Percentiles rank a stretch among this genome's conserved stretches.
Evolutionary conservation across 345 rosid genomes (phyloP).

Genomic region (Corchorus olitorius): DNA sequence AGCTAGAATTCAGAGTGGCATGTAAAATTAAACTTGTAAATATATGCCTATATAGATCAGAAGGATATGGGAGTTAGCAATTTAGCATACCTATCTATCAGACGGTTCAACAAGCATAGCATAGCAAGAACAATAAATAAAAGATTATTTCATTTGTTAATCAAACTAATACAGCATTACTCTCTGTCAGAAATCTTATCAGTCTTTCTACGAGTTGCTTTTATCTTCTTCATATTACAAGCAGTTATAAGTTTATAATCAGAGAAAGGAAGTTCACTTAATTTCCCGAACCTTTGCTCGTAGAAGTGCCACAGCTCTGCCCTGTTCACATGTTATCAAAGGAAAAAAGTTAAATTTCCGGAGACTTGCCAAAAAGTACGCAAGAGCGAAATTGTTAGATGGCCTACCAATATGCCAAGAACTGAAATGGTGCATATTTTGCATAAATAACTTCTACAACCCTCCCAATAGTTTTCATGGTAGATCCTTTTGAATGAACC

Average conservation of each 20-base stretch:
- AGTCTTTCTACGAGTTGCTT: constrained; percentile 21
- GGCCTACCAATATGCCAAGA: constrained; percentile 50
- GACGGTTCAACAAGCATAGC: background rate
- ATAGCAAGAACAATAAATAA: too few species aligned
- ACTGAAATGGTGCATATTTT: constrained; percentile 47
- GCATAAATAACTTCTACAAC: constrained; percentile 40
- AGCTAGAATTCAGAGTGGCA: background rate
- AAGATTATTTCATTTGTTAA: background rate
- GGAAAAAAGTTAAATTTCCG: background rate
- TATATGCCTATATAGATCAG: background rate
- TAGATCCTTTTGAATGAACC: constrained; percentile 42
- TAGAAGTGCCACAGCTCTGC: constrained; percentile 55
- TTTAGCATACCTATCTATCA: background rate
- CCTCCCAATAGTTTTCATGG: constrained; percentile 29
- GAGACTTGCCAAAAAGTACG: background rate
- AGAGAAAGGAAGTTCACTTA: constrained; percentile 41
- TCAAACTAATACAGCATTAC: background rate
- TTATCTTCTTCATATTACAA: constrained; percentile 44
- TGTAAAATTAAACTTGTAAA: background rate
- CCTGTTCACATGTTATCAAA: constrained; percentile 34
- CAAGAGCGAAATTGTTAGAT: background rate
- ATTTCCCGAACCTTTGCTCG: constrained; percentile 46
- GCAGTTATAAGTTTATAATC: constrained; percentile 48
- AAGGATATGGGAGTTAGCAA: background rate
- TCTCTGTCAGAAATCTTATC: constrained; percentile 12